phyloP scores from a whole-genome alignment of 345 rosid genomes.

The Salix arbutifolia region DNA sequence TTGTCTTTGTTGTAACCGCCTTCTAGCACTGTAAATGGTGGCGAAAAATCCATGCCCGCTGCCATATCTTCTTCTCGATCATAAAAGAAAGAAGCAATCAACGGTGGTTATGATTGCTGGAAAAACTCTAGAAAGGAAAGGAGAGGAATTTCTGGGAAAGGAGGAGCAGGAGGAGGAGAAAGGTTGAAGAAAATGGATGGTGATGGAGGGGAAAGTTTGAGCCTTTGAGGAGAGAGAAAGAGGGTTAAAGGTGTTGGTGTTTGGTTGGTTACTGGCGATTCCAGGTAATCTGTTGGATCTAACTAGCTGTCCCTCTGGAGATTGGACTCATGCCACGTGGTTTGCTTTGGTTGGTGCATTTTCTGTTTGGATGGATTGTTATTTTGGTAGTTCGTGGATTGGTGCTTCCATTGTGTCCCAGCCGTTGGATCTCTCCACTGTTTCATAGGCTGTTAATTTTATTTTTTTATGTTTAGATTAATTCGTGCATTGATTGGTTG shows the following conservation, averaged over 20 bases:
- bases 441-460: conserved; percentile 18
- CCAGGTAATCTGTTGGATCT: conserved; percentile 51
- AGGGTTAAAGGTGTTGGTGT: conserved; percentile 32
- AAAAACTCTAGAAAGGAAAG: conserved; percentile 19
- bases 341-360: conserved; percentile 12
- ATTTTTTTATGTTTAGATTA: no score
- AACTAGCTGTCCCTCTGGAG: conserved; percentile 46
- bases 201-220: neutral
- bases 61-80: conserved; percentile 47
- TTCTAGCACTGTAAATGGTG: conserved; percentile 43
- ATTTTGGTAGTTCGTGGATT: conserved; percentile 21
- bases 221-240: conserved; percentile 8
- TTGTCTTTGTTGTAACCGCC: conserved; percentile 31
- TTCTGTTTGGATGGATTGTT: conserved; percentile 20
- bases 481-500: no score
- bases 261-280: conserved; percentile 68
- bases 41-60: conserved; percentile 60
- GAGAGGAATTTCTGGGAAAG: neutral
- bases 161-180: conserved; percentile 18
- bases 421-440: conserved; percentile 45
- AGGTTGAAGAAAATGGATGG: conserved; percentile 18
- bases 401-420: conserved; percentile 32
- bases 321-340: conserved; percentile 2
- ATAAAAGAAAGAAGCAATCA: conserved; percentile 23
- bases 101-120: conserved; percentile 19